Evolutionary conservation across 257 asterid genomes (phyloP), one percentile per base, ranked within the genome.

Genomic region (Solanum etuberosum): DNA sequence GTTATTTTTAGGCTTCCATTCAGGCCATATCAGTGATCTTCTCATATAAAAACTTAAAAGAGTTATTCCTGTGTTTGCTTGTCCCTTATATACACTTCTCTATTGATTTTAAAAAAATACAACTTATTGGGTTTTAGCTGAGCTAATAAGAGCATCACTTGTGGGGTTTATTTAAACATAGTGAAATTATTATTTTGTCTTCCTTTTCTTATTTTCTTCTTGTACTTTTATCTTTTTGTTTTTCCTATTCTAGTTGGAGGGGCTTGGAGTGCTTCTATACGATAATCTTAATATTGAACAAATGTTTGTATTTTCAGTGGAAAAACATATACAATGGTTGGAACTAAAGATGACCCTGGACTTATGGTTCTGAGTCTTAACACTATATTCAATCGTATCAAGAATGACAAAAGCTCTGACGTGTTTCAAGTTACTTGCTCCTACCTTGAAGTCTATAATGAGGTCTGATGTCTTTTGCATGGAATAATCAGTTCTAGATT

Each of bases 341-440:
- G 99, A 89, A 94, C 95, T 85, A 91, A 76, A 91, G 95, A 90
- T 88, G 99, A 96, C 86, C 98, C 98, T 77, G 99, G 99, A 83
- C 98, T 96, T 86, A 96, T 96, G 99, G 98, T 96, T 93, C 96
- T 96, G 89, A 93, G 99, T 93, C 93, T 96, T 87, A 92, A 94
- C 83, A 94, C 99, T 27, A 92, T 96, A 76, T 96, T 96, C 86
- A 92, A 95, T 89, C 94, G 93, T 51, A 96, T 96, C 68, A 92
- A 92, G 91, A 91, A 92, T 88, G 98, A 94, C 87, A 89, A 89
- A 80, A 91, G 91, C 91, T 92, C 96, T 81, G 96, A 94, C 89
- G 88, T 90, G 82, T 95, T 95, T 90, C 93, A 92, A 81, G 98
- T 96, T 88, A 91, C 98, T 88, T 96, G 99, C 89, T 95, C 98